Base-by-base conservation (phyloP, 257 asterid species). In the Ilex aquifolium region DNA sequence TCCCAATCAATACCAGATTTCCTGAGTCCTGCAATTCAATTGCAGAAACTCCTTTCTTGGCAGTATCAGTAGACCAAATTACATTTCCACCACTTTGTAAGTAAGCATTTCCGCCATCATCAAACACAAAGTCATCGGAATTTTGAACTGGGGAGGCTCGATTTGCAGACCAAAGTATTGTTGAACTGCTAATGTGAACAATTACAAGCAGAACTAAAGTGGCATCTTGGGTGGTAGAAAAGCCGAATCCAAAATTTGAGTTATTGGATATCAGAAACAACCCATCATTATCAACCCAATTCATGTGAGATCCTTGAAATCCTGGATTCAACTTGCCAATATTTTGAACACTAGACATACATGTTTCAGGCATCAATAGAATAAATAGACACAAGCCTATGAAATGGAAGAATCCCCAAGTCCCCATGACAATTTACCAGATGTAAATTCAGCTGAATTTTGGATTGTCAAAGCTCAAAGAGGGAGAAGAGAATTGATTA, bases 121-220 rank as follows among this genome's bases (percentile, higher is more conserved):
- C 97, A 63, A 92, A 82, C 29, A 69, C 56, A 58, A 92, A 80
- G 54, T 40, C 59, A 71, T 87, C 97, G 4, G 85, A 76, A 68
- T 83, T 82, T 8, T 44, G 69, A 36, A 89, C 76, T 0, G 91
- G 93, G 67, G 79, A 74, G 31, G 55, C 91, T 72, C 90, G 77
- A 29, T 92, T 92, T 59, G 96, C 99, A 7, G 96, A 72, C 99
- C 99, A 92, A 55, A 87, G 79, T 10, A 85, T 31, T 21, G 95
- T 89, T 44, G 82, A 73, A 79, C 84, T 85, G 75, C 81, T 78
- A 69, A 59, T 57, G 72, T 89, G 97, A 21, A 78, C 61, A 48
- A 89, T 97, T 46, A 71, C 96, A 48, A 92, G 87, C 30, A 80
- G 85, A 71, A 87, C 89, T 69, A 61, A 56, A 64, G 95, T 82